Evolutionary conservation across 192 early-diverging fungal genomes (phyloP), one percentile per base, ranked within the genome.

Genomic region (Rhizophlyctis rosea): DNA sequence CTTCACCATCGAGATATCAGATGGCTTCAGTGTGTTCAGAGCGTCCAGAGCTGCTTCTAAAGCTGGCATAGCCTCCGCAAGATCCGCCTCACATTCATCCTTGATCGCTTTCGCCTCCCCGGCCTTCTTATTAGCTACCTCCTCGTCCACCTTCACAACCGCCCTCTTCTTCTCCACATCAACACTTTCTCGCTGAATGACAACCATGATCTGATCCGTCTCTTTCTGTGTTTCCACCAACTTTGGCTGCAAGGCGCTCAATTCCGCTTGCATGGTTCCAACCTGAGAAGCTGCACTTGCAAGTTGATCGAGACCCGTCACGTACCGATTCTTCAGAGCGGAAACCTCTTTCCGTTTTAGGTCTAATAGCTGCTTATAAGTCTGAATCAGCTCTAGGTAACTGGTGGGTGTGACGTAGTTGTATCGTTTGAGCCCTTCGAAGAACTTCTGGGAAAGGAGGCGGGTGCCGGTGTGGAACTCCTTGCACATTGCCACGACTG

Each of bases 391-490:
- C 64, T 84, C 81, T 21, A 84, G 62, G 44, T 84, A 84, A 57
- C 72, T 75, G 9, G 81, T 83, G 7, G 82, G 82, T 2, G 82
- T 84, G 9, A 83, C 81, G 52, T 84, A 84, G 51, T 84, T 82
- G 44, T 83, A 77, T 47, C 82, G 31, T 35, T 77, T 61, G 3
- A 84, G 57, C 13, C 70, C 69, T 50, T 76, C 76, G 39, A 61
- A 81, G 55, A 59, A 84, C 61, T 71, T 69, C 32, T 77, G 61
- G n/a, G 75, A 78, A 5, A 84, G 62, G 36, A 70, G 31, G 53
- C 82, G 54, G 4, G 73, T 68, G 7, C 73, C 73, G 1, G 69
- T 72, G 57, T 84, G 82, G 68, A 84, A 82, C 35, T 77, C 71
- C 35, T 82, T 83, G 71, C 82, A 84, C 82, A 84, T 84, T 18